Percentiles rank a stretch among this genome's conserved stretches.
phyloP scores from a whole-genome alignment of 2,329 filamentous ascomycete species.

The Lachnellula hyalina region DNA sequence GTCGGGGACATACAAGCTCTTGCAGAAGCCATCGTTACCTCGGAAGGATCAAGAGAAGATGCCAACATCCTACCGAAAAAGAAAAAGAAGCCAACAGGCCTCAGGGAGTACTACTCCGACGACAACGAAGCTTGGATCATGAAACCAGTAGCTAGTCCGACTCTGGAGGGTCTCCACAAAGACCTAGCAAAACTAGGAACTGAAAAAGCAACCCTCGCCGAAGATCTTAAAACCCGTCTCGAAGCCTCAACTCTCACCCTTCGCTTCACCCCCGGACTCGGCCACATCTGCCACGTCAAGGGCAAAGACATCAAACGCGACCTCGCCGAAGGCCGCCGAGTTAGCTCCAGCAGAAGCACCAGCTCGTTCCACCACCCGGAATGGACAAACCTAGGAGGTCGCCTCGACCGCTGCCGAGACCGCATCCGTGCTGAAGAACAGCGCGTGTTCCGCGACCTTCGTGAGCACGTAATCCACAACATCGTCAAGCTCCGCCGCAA shows the following conservation, averaged over 20 bases:
- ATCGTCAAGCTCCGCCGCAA: constrained; percentile 84
- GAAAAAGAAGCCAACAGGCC: constrained; percentile 41
- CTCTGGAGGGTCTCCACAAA: constrained; percentile 61
- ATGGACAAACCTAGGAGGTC: constrained; percentile 77
- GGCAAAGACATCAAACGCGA: constrained; percentile 58
- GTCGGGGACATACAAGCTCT: constrained; percentile 65
- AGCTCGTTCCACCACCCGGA: constrained; percentile 76
- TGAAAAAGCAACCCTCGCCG: constrained; percentile 57
- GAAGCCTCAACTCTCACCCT: constrained; percentile 64
- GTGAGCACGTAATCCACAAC: constrained; percentile 71
- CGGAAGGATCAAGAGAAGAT: constrained; percentile 58
- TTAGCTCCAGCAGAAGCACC: constrained; percentile 79
- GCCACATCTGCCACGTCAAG: constrained; percentile 87
- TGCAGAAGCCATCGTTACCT: constrained; percentile 64
- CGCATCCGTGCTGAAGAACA: constrained; percentile 83
- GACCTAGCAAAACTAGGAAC: constrained; percentile 55
- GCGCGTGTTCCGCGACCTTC: constrained; percentile 68
- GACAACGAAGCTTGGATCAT: constrained; percentile 60
- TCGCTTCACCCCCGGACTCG: constrained; percentile 80
- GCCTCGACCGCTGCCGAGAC: constrained; percentile 70
- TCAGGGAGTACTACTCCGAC: constrained; percentile 54
- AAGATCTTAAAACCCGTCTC: constrained; percentile 56
- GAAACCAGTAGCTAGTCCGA: constrained; percentile 62
- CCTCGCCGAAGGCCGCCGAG: constrained; percentile 37
- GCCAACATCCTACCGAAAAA: constrained; percentile 39